A percentile compares a stretch with the other conserved stretches of the same genome.
These are phyloP conservation scores for Vitis hybrid DNA, from an alignment of 177 flowering plant species.

Conservation along the genomic window DNA sequence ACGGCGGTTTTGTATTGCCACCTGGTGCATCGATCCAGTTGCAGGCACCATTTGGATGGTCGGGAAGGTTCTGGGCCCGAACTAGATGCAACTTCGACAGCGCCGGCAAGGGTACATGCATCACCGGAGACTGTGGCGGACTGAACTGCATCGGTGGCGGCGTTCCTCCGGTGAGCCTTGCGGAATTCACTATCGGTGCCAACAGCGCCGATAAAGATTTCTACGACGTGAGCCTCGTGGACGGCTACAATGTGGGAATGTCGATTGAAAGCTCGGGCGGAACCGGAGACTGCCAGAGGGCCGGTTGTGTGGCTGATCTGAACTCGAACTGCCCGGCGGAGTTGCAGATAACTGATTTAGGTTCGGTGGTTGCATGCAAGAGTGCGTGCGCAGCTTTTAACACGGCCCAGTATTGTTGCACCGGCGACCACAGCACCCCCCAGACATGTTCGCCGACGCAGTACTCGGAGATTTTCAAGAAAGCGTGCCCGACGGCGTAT, in stretches of 20 bases:
- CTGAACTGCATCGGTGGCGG: constrained; percentile 71
- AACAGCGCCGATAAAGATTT: constrained; percentile 55
- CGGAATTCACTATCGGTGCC: constrained; percentile 69
- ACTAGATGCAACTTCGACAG: constrained; percentile 81
- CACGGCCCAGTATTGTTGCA: constrained; percentile 79
- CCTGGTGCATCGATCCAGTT: constrained; percentile 50
- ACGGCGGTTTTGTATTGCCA: constrained; percentile 59
- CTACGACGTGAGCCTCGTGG: constrained; percentile 94
- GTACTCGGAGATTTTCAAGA: constrained; percentile 79
- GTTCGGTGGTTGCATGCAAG: constrained; percentile 74
- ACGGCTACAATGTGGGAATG: constrained; percentile 85
- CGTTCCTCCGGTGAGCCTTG: constrained; percentile 68
- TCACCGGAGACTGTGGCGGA: constrained; percentile 79
- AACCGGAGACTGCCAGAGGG: constrained; percentile 73
- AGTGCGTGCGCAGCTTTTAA: constrained; percentile 90
- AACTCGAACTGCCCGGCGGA: constrained; percentile 74
- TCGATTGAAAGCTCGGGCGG: constrained; percentile 56
- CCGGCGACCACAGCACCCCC: constrained; percentile 69
- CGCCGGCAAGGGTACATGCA: constrained; percentile 65
- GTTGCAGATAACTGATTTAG: constrained; percentile 45
- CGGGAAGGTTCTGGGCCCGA: constrained; percentile 89
- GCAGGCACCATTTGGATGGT: constrained; percentile 73
- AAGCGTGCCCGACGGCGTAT: constrained; percentile 84
- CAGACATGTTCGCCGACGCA: constrained; percentile 68
- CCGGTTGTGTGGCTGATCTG: constrained; percentile 74